These are phyloP conservation scores for Phellopilus nigrolimitatus DNA, from an alignment of 1,284 basidiomycete genomes.

Conservation along the genomic window DNA sequence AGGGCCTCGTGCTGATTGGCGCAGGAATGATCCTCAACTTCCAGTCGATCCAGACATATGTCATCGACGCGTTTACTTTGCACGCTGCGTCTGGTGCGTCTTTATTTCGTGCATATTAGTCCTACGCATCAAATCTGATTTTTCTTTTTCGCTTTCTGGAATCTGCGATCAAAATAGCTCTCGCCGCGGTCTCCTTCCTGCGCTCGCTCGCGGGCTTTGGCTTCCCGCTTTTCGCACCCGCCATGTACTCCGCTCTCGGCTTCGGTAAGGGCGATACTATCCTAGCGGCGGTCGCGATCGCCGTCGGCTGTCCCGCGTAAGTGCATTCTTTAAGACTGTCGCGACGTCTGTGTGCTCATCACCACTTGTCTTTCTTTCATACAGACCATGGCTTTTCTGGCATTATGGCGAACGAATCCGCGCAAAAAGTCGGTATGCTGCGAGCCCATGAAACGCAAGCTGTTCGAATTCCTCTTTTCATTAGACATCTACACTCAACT, in stretches of 20 bases:
- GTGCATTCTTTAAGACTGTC: slow-evolving; percentile 27
- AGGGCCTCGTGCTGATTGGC: slow-evolving; percentile 52
- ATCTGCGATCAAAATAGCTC: slow-evolving; percentile 35
- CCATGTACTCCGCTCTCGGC: slow-evolving; percentile 59
- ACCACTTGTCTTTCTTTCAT: background rate
- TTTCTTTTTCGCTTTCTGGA: slow-evolving; percentile 28
- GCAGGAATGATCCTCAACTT: slow-evolving; percentile 51
- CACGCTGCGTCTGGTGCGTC: slow-evolving; percentile 59
- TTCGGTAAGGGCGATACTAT: slow-evolving; percentile 64
- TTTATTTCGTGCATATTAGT: slow-evolving; percentile 23
- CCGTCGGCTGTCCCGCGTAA: slow-evolving; percentile 60
- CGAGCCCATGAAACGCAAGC: slow-evolving; percentile 2
- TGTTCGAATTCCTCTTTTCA: too few relatives aligned
- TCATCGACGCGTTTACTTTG: slow-evolving; percentile 63
- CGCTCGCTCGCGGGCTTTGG: slow-evolving; percentile 60
- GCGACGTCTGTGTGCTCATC: background rate
- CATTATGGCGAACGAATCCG: slow-evolving; percentile 45
- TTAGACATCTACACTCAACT: too few relatives aligned
- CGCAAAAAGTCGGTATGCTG: slow-evolving; percentile 29
- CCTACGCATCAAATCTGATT: slow-evolving; percentile 27
- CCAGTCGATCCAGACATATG: slow-evolving; percentile 57
- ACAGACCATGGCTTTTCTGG: slow-evolving; percentile 52
- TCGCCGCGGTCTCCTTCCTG: slow-evolving; percentile 53
- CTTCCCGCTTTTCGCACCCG: slow-evolving; percentile 64
- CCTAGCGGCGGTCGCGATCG: slow-evolving; percentile 50